Evolutionary conservation across 2,329 filamentous ascomycete genomes (phyloP), one percentile per base, ranked within the genome.

Genomic region (Acephala macrosclerotiorum): DNA sequence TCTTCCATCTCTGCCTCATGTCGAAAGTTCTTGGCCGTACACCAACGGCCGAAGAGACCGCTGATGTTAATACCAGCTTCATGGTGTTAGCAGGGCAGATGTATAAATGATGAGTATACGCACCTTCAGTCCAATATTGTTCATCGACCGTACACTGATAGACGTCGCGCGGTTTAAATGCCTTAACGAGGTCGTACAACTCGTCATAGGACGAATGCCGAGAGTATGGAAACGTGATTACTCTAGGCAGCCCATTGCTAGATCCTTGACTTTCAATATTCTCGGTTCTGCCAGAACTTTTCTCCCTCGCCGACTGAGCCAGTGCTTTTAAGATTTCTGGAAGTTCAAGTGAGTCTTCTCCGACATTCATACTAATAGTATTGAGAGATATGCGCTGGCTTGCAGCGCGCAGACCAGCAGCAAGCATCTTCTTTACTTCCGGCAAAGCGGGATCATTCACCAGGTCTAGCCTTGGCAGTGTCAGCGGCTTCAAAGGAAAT

Each of bases 171-270:
- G 94, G 94, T 33, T 80, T 85, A 71, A 97, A 91, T 0, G 83
- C 81, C 2, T 81, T 76, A 0, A 97, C 82, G 0, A 97, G 80
- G 61, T 88, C 79, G 68, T 92, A 91, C 2, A 97, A 84, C 75
- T 97, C 95, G 0, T 83, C 80, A 66, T 96, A 95, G 0, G 93
- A 97, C 0, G 95, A 96, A 77, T 98, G 95, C 0, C 95, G 87
- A 0, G 95, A 95, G 74, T 94, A 97, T 0, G 94, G 92, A 70
- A 97, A 97, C 0, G 76, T 79, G 2, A 89, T 86, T 12, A 67
- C 38, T 57, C 65, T 73, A 0, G 72, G 69, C 16, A 76, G 65
- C 25, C 38, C 18, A 45, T 60, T 57, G 49, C 14, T 33, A 26
- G 49, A 53, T 33, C 25, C 26, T 53, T 18, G 49, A 25, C 35